Conservation (phyloP, 2,329 filamentous ascomycete genomes). For the Hirsutella rhossiliensis region DNA sequence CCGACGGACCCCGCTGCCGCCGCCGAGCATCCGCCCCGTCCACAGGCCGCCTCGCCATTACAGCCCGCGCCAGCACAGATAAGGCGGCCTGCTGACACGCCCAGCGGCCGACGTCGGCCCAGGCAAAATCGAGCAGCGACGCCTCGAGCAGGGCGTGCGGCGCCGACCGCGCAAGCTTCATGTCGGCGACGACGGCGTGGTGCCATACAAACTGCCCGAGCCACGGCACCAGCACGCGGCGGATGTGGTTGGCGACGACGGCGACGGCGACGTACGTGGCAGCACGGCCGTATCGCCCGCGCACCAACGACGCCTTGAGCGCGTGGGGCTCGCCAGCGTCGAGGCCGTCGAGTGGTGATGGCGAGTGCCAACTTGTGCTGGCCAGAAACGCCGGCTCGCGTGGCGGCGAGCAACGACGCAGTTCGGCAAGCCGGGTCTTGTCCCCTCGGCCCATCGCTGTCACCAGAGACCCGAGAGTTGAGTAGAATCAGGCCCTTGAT, state of each 20-base stretch:
- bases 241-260: conserved; percentile 25
- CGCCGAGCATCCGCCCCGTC: no score
- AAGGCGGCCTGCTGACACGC: background rate
- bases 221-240: conserved; percentile 18
- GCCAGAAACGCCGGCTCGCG: no score
- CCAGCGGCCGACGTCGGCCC: conserved; percentile 6
- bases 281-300: conserved; percentile 11
- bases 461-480: no score
- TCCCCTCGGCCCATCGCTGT: no score
- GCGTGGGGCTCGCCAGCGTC: no score
- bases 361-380: no score
- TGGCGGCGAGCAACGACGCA: no score
- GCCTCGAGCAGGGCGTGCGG: conserved; percentile 22
- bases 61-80: background rate
- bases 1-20: no score
- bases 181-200: conserved; percentile 18
- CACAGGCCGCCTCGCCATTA: no score
- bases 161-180: conserved; percentile 22
- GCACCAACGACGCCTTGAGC: conserved; percentile 5
- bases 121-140: conserved; percentile 6
- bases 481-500: no score
- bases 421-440: no score
- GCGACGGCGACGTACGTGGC: conserved; percentile 19
- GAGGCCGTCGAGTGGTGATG: no score
- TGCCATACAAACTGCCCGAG: conserved; percentile 16